Percentiles rank a stretch among this genome's conserved stretches.
These are phyloP conservation scores for Cadophora gregata DNA, from an alignment of 2,329 filamentous ascomycete genomes.

Conservation along the genomic window DNA sequence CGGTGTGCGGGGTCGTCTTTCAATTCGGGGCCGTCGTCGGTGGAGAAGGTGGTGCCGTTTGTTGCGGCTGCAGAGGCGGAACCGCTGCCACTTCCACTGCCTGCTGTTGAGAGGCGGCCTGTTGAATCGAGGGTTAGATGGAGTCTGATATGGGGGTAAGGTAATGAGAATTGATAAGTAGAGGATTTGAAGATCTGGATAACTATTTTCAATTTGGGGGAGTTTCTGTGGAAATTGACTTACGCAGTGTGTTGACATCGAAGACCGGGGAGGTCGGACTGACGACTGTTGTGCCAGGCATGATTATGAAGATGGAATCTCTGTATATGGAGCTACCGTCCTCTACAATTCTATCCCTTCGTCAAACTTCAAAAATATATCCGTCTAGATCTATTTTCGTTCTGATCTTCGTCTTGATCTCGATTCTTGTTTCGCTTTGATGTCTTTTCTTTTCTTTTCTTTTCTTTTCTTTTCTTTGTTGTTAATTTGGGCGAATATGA, in stretches of 20 bases:
- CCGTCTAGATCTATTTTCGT: neutral
- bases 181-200: neutral
- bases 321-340: slow-evolving; percentile 1
- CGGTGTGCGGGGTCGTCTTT: slow-evolving; percentile 25
- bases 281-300: slow-evolving; percentile 11
- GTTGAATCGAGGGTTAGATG: neutral
- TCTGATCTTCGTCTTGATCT: neutral
- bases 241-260: slow-evolving; percentile 12
- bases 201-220: neutral
- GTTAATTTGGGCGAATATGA: neutral
- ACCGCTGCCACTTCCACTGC: neutral
- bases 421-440: neutral
- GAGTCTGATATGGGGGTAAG: neutral
- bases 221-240: neutral
- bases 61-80: neutral
- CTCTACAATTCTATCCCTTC: neutral
- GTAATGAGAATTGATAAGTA: neutral
- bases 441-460: neutral
- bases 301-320: neutral
- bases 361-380: neutral
- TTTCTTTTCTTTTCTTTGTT: neutral
- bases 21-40: slow-evolving; percentile 4
- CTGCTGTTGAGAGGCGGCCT: slow-evolving; percentile 15
- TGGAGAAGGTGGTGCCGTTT: slow-evolving; percentile 8
- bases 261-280: slow-evolving; percentile 9